phyloP scores from a whole-genome alignment of 176 grass and related monocot species.

The Avena eriantha region DNA sequence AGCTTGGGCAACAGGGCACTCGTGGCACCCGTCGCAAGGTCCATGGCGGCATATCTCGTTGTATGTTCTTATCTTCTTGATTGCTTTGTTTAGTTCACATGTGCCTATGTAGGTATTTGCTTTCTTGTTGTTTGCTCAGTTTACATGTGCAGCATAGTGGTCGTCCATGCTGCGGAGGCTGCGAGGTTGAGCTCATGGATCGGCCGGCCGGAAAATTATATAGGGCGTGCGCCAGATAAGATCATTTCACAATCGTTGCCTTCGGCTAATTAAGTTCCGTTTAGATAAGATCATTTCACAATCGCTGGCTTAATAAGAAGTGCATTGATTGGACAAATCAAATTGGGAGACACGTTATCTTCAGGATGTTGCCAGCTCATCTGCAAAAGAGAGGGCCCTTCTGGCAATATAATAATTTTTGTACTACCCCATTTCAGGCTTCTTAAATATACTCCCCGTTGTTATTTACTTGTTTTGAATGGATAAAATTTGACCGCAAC shows the following conservation, averaged over 20 bases:
- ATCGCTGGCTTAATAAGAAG: not conserved
- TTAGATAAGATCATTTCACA: not conserved
- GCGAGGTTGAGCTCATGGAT: not conserved
- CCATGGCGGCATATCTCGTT: not conserved
- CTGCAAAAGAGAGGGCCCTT: not conserved
- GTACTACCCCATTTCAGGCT: not conserved
- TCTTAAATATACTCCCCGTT: not conserved
- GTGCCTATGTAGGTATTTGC: too few species aligned
- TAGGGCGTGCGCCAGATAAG: not conserved
- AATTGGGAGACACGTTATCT: too few species aligned
- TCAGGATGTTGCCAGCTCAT: too few species aligned
- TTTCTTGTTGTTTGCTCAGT: not conserved
- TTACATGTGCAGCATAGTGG: not conserved
- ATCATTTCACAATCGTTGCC: not conserved
- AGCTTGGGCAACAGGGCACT: not conserved
- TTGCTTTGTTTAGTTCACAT: not conserved
- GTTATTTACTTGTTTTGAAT: not conserved
- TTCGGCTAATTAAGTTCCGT: not conserved
- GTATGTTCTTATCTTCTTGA: not conserved
- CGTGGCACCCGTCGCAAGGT: not conserved
- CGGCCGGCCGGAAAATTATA: not conserved
- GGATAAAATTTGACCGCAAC: not conserved
- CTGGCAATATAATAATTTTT: not conserved
- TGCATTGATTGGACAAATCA: not conserved
- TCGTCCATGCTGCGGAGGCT: not conserved